phyloP scores from a whole-genome alignment of 140 eudicot species.

The Oenanthe javanica region DNA sequence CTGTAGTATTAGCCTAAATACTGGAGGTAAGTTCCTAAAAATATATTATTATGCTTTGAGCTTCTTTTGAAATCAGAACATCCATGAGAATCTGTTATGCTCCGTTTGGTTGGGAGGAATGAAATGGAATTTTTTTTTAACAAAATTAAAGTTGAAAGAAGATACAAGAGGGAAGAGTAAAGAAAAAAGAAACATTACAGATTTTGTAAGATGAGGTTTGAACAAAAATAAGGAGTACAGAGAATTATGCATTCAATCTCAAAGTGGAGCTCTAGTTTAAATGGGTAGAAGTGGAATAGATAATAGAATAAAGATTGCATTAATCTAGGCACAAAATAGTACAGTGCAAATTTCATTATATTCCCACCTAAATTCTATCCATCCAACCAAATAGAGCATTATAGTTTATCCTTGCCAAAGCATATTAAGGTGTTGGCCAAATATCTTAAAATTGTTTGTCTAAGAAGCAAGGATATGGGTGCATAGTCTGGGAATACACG shows the following conservation, averaged over 20 bases:
- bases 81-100: not conserved
- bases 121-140: not conserved
- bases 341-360: not conserved
- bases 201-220: not conserved
- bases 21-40: constrained; percentile 29
- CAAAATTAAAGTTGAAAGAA: not conserved
- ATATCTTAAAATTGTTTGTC: not conserved
- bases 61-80: not conserved
- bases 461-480: not conserved
- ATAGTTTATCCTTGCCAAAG: not conserved
- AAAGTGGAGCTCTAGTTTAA: not conserved
- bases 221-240: not conserved
- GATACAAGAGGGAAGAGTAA: not conserved
- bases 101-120: not conserved
- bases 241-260: not conserved
- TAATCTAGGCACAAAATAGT: not conserved
- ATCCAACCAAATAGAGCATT: too few species aligned
- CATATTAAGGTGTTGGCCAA: not conserved
- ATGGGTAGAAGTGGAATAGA: not conserved
- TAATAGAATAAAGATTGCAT: not conserved
- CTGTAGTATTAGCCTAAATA: constrained; percentile 46
- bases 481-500: not conserved
- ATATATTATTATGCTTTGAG: not conserved
- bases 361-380: not conserved
- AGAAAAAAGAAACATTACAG: not conserved